Conservation (phyloP, 345 rosid genomes). For the Salix udensis region DNA sequence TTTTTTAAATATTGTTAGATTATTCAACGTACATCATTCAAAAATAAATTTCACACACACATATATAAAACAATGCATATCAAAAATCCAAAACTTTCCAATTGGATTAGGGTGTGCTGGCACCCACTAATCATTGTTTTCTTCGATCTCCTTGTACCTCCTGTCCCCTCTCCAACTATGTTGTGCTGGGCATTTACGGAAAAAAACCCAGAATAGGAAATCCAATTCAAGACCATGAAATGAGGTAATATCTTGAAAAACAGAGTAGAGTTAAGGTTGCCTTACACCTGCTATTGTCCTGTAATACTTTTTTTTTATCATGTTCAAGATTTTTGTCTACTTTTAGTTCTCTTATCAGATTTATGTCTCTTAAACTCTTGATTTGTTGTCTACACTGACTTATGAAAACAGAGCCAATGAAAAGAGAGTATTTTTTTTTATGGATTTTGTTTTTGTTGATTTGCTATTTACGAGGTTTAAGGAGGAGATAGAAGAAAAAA, state of each 20-base stretch:
- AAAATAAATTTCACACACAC: no score
- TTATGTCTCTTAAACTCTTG: not conserved
- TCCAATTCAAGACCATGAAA: conserved; percentile 6
- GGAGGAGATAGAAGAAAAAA: not conserved
- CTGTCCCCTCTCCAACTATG: not conserved
- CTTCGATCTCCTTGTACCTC: not conserved
- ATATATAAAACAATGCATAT: no score
- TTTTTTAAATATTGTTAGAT: no score
- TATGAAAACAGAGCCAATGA: not conserved
- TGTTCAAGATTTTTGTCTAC: conserved; percentile 6
- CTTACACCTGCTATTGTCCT: not conserved
- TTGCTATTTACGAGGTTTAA: not conserved
- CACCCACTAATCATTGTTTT: conserved; percentile 13
- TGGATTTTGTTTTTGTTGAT: not conserved
- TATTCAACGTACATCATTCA: no score
- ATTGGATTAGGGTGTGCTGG: conserved; percentile 12
- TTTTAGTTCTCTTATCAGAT: not conserved
- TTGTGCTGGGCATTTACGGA: conserved; percentile 4
- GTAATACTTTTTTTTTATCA: not conserved
- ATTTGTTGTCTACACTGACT: not conserved
- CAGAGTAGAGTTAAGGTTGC: not conserved
- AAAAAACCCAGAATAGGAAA: not conserved
- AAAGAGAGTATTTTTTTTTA: not conserved
- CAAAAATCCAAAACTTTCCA: not conserved
- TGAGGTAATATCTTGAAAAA: conserved; percentile 6